Conservation (phyloP, 257 asterid genomes). For the Solanum clarkiae region DNA sequence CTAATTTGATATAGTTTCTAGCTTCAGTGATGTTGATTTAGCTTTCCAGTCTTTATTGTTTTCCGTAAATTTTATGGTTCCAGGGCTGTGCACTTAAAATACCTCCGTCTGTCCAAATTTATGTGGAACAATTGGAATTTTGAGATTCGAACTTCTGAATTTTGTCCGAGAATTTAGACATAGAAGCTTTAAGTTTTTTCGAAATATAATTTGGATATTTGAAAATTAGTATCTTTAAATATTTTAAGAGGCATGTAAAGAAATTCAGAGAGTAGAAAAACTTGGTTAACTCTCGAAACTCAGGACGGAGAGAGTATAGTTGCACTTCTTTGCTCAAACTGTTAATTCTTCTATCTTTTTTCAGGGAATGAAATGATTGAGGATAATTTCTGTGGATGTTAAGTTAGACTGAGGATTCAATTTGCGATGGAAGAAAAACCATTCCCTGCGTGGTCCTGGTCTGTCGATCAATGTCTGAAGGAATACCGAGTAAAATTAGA, state of each 20-base stretch:
- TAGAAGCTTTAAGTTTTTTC: neutral
- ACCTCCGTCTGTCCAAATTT: neutral
- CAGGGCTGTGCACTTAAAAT: neutral
- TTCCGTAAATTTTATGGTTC: neutral
- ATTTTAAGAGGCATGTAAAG: neutral
- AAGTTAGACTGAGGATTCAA: constrained; percentile 4
- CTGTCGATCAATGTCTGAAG: constrained; percentile 61
- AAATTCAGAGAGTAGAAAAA: neutral
- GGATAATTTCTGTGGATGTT: neutral
- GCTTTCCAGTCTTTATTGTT: neutral
- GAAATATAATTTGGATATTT: neutral
- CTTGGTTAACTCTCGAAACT: neutral
- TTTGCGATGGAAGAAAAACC: constrained; percentile 19
- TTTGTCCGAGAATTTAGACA: neutral
- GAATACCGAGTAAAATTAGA: constrained; percentile 52
- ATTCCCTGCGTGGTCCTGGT: constrained; percentile 64
- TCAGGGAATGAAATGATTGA: constrained; percentile 22
- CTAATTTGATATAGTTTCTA: neutral
- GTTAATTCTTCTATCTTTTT: neutral
- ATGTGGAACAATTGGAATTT: neutral
- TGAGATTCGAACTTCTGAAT: neutral
- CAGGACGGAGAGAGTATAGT: neutral
- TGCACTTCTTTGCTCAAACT: neutral
- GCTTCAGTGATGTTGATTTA: neutral
- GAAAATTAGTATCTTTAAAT: neutral